Percentiles rank a stretch among this genome's conserved stretches.
phyloP scores from a whole-genome alignment of 257 asterid genomes.

The Buddleja alternifolia region DNA sequence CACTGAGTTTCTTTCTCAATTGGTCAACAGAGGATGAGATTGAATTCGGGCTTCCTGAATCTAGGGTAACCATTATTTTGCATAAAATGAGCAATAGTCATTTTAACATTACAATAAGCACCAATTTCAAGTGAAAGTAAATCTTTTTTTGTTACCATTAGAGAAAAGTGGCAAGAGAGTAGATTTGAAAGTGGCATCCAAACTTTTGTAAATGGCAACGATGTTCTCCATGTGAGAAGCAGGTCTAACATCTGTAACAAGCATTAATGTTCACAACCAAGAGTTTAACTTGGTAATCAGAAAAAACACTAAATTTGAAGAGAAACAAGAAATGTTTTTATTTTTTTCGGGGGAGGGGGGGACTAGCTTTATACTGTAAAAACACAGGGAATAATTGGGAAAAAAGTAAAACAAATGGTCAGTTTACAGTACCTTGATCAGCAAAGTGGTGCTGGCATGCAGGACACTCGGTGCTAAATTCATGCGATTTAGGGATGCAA shows the following conservation, averaged over 20 bases:
- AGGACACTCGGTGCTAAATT: constrained; percentile 58
- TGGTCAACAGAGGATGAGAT: constrained; percentile 20
- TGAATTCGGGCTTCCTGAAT: constrained; percentile 32
- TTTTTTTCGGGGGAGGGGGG: too few species aligned
- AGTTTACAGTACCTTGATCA: constrained; percentile 47
- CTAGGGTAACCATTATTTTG: constrained; percentile 21
- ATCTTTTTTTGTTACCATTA: constrained; percentile 44
- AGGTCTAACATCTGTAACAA: constrained; percentile 62
- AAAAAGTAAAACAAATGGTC: background rate
- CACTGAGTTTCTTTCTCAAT: constrained; percentile 19
- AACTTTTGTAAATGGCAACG: constrained; percentile 52
- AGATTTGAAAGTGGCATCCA: constrained; percentile 62
- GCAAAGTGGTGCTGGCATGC: constrained; percentile 56
- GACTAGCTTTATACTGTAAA: background rate
- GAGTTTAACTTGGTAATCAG: background rate
- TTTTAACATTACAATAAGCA: background rate
- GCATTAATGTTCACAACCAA: background rate
- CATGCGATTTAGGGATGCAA: constrained; percentile 46
- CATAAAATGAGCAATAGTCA: background rate
- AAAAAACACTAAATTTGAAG: background rate
- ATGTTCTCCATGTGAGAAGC: constrained; percentile 73
- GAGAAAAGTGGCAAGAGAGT: constrained; percentile 47
- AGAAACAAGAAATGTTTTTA: too few species aligned
- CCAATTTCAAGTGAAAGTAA: background rate
- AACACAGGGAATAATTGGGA: background rate